Conservation (phyloP, 129 eudicot genomes). For the Tagetes erecta region DNA sequence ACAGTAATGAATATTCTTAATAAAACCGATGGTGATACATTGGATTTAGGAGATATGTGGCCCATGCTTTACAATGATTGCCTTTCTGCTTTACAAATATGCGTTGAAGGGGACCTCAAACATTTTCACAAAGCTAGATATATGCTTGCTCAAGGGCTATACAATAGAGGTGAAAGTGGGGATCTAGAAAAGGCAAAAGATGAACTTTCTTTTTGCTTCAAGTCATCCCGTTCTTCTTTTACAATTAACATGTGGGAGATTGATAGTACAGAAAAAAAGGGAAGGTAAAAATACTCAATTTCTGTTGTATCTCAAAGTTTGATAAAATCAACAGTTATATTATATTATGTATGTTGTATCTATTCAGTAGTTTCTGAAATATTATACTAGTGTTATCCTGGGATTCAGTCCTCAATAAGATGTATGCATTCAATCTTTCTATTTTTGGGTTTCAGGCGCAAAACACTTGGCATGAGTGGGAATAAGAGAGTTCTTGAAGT, state of each 20-base stretch:
- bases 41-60: constrained; percentile 56
- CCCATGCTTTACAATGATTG: constrained; percentile 78
- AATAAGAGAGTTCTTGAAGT: constrained; percentile 84
- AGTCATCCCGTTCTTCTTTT: constrained; percentile 93
- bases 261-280: constrained; percentile 89
- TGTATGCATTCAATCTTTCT: neutral
- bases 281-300: constrained; percentile 58
- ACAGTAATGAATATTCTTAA: constrained; percentile 46
- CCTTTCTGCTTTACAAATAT: constrained; percentile 79
- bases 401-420: constrained; percentile 4
- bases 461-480: constrained; percentile 67
- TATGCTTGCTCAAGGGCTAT: constrained; percentile 96
- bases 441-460: constrained; percentile 69
- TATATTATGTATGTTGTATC: neutral
- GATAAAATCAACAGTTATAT: neutral
- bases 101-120: constrained; percentile 97
- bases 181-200: constrained; percentile 90
- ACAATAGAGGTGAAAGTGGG: constrained; percentile 64
- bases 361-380: neutral
- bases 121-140: constrained; percentile 97
- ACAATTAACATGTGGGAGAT: constrained; percentile 99
- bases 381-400: constrained; percentile 14
- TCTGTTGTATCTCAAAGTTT: neutral
- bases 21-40: constrained; percentile 29
- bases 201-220: constrained; percentile 92